Percentiles rank a stretch among this genome's conserved stretches.
These are phyloP conservation scores for Pseudocercospora crystallina DNA, from an alignment of 2,329 filamentous ascomycete species.

Conservation along the genomic window DNA sequence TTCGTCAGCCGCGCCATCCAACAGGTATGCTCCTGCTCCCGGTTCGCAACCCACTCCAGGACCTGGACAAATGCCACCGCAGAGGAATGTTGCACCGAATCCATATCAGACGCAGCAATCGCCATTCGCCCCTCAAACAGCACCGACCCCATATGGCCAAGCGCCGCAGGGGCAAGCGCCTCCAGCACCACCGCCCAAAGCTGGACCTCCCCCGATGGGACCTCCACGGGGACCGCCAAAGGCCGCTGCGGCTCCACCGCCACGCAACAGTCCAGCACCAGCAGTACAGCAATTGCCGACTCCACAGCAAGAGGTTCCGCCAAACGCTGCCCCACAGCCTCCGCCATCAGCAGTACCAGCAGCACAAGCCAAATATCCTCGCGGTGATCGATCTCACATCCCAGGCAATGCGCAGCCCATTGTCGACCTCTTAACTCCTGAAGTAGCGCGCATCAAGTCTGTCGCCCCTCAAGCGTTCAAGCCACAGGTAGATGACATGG, in stretches of 20 bases:
- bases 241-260: slow-evolving; percentile 32
- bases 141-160: slow-evolving; percentile 40
- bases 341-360: slow-evolving; percentile 15
- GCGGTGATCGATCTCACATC: slow-evolving; percentile 86
- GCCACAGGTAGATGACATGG: slow-evolving; percentile 86
- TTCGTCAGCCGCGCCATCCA: slow-evolving; percentile 63
- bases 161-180: slow-evolving; percentile 43
- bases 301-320: slow-evolving; percentile 16
- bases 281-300: slow-evolving; percentile 24
- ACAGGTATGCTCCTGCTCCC: slow-evolving; percentile 71
- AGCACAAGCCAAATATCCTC: slow-evolving; percentile 44
- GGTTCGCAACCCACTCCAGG: slow-evolving; percentile 51
- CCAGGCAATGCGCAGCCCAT: slow-evolving; percentile 72
- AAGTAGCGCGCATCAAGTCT: slow-evolving; percentile 84
- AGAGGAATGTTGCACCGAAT: slow-evolving; percentile 47
- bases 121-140: slow-evolving; percentile 41
- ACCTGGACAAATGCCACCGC: slow-evolving; percentile 37
- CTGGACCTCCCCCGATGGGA: slow-evolving; percentile 45
- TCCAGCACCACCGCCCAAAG: slow-evolving; percentile 37
- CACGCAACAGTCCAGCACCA: slow-evolving; percentile 35
- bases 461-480: slow-evolving; percentile 85
- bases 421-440: slow-evolving; percentile 75
- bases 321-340: slow-evolving; percentile 7
- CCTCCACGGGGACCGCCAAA: slow-evolving; percentile 42
- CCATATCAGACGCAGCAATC: slow-evolving; percentile 40